Evolutionary conservation across 78 protist species (phyloP).

Genomic region (Dictyostelium firmibasis): DNA sequence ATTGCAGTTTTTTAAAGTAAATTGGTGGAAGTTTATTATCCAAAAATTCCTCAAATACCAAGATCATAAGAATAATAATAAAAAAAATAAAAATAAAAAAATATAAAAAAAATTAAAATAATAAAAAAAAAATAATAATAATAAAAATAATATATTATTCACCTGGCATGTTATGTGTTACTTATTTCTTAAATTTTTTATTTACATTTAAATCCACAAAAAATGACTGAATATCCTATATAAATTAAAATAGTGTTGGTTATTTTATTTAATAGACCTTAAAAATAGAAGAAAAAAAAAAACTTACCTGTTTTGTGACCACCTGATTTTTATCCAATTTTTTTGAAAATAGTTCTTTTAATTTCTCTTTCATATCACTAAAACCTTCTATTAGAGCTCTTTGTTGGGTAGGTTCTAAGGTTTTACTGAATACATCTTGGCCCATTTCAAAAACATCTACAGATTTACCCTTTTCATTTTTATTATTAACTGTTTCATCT

Average conservation of each 20-base stretch:
- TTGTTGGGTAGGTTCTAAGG: constrained; percentile 24
- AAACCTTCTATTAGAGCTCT: constrained; percentile 12
- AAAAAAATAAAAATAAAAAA: too few species aligned
- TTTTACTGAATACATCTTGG: not conserved
- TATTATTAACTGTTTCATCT: not conserved
- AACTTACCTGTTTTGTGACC: constrained; percentile 9
- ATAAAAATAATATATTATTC: too few species aligned
- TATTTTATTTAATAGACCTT: too few species aligned
- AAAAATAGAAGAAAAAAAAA: too few species aligned
- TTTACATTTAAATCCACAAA: constrained; percentile 12
- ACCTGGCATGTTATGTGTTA: too few species aligned
- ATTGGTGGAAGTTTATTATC: too few species aligned
- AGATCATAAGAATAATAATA: too few species aligned
- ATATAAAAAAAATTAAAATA: too few species aligned
- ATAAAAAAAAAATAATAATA: too few species aligned
- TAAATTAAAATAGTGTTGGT: not conserved
- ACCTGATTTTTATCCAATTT: constrained; percentile 38
- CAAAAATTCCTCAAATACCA: too few species aligned
- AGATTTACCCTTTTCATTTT: not conserved
- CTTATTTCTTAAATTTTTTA: constrained; percentile 4
- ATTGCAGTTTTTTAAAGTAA: too few species aligned
- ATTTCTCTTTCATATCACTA: constrained; percentile 53
- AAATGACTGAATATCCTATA: constrained; percentile 39
- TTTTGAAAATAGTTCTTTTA: constrained; percentile 2
- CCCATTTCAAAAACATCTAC: not conserved